phyloP scores from a whole-genome alignment of 495 filamentous ascomycete genomes.

The Pseudevernia furfuracea region DNA sequence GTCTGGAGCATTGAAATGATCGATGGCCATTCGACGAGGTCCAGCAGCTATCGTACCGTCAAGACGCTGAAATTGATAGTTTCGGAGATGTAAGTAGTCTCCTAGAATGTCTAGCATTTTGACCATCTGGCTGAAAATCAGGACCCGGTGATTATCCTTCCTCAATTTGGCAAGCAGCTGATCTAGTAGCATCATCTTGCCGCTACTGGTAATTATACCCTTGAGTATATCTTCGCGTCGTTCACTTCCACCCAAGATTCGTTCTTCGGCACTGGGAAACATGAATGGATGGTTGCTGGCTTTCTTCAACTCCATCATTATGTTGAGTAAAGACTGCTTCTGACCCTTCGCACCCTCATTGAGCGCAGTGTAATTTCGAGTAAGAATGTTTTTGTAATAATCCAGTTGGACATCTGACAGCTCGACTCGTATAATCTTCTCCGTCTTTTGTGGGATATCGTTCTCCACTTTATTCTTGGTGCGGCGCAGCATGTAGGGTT shows the following conservation, averaged over 20 bases:
- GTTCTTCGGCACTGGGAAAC: conserved; percentile 87
- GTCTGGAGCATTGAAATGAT: conserved; percentile 92
- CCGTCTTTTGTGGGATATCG: conserved; percentile 89
- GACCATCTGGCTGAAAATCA: conserved; percentile 99
- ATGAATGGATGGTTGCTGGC: conserved; percentile 98
- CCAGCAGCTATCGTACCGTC: conserved; percentile 89
- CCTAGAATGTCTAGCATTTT: conserved; percentile 94
- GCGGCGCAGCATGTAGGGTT: conserved; percentile 89
- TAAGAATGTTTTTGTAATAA: conserved; percentile 98
- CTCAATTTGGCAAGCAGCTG: conserved; percentile 85
- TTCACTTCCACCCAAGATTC: conserved; percentile 64
- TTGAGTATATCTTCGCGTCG: conserved; percentile 83
- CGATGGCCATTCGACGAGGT: conserved; percentile 81
- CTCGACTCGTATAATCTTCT: conserved; percentile 97
- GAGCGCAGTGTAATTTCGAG: conserved; percentile 89
- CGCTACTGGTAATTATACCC: conserved; percentile 87
- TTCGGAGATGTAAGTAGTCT: conserved; percentile 83
- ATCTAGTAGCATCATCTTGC: conserved; percentile 98
- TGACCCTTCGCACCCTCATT: conserved; percentile 81
- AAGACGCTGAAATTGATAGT: conserved; percentile 85
- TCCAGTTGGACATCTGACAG: conserved; percentile 92
- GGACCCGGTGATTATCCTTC: conserved; percentile 82
- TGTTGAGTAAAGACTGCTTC: conserved; percentile 93
- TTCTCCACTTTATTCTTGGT: conserved; percentile 96
- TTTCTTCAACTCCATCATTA: conserved; percentile 99